These are phyloP conservation scores for Syzygium aromaticum DNA, from an alignment of 345 rosid genomes.

Conservation along the genomic window DNA sequence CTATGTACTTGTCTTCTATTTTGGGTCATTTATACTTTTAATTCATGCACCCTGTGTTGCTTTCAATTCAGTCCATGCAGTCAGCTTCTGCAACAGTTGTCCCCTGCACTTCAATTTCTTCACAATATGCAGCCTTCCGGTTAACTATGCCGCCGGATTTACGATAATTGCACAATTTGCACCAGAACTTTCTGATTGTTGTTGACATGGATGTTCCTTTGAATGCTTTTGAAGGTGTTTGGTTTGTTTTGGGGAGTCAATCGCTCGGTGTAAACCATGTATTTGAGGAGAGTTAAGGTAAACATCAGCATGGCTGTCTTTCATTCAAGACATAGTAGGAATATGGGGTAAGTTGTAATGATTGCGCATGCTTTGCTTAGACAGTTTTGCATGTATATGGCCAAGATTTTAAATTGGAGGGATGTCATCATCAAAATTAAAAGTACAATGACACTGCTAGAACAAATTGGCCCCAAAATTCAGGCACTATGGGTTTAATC, in stretches of 20 bases:
- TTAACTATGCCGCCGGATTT: not conserved
- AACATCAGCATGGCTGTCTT: not conserved
- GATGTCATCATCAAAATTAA: not conserved
- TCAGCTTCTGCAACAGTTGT: not conserved
- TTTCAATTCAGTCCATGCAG: not conserved
- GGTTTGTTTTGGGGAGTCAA: not conserved
- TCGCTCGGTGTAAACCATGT: not conserved
- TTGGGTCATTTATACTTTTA: not conserved
- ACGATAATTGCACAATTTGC: not conserved
- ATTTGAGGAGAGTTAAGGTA: not conserved
- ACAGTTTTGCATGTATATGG: not conserved
- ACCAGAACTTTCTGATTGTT: not conserved
- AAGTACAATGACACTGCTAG: not conserved
- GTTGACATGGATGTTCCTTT: not conserved
- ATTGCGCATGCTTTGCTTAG: not conserved
- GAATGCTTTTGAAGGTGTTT: not conserved
- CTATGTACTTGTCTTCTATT: not conserved
- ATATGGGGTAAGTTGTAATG: not conserved
- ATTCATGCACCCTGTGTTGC: not conserved
- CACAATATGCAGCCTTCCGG: not conserved
- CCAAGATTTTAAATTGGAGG: not conserved
- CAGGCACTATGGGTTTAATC: not conserved
- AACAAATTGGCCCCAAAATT: not conserved
- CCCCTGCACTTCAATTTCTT: not conserved
- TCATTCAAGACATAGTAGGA: not conserved